Conservation (phyloP, 352 stramenopile species). For the Phytophthora multivora region DNA sequence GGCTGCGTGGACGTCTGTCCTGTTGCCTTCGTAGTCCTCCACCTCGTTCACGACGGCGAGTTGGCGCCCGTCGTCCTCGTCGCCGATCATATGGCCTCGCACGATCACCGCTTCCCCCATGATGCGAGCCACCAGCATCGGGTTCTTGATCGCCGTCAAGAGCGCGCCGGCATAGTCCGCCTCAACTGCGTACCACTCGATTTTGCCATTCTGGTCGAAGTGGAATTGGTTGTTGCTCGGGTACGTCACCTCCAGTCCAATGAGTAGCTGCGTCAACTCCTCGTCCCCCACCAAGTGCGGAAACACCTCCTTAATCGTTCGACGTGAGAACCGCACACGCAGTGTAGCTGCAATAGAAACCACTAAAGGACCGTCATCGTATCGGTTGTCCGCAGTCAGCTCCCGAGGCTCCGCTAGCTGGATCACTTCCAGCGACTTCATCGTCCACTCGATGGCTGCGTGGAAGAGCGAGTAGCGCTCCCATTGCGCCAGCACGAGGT, state of each 20-base stretch:
- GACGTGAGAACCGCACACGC: slow-evolving; percentile 46
- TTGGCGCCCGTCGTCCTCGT: slow-evolving; percentile 26
- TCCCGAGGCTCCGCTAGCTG: slow-evolving; percentile 18
- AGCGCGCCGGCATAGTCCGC: slow-evolving; percentile 48
- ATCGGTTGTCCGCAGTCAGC: slow-evolving; percentile 26
- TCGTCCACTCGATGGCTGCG: slow-evolving; percentile 43
- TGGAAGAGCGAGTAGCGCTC: slow-evolving; percentile 60
- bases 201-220: slow-evolving; percentile 44
- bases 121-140: slow-evolving; percentile 34
- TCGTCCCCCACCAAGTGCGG: slow-evolving; percentile 43
- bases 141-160: slow-evolving; percentile 29
- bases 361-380: slow-evolving; percentile 29
- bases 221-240: slow-evolving; percentile 52
- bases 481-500: slow-evolving; percentile 55
- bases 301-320: slow-evolving; percentile 61
- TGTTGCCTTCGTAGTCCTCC: no score
- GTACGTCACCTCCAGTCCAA: slow-evolving; percentile 51
- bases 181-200: slow-evolving; percentile 46
- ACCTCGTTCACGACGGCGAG: slow-evolving; percentile 4
- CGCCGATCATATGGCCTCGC: slow-evolving; percentile 53
- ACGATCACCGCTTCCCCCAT: slow-evolving; percentile 44
- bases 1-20: no score
- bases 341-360: slow-evolving; percentile 38
- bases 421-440: slow-evolving; percentile 51
- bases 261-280: slow-evolving; percentile 40